phyloP scores from a whole-genome alignment of 2,329 filamentous ascomycete genomes.

The Apiospora malaysiana region DNA sequence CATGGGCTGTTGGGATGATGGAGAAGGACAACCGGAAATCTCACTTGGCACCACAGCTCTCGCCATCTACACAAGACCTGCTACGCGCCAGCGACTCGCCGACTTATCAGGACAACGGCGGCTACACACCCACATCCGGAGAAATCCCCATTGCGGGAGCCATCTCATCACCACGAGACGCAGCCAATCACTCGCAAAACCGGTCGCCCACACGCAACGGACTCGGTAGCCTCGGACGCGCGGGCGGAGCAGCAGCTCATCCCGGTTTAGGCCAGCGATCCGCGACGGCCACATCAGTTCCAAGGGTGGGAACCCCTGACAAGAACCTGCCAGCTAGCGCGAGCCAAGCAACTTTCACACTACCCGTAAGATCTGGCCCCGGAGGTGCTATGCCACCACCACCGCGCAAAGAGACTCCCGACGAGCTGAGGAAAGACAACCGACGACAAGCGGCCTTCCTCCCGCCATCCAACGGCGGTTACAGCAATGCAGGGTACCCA shows the following conservation, averaged over 20 bases:
- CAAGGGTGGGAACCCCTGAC: conserved; percentile 49
- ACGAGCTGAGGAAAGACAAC: conserved; percentile 58
- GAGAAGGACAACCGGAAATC: conserved; percentile 95
- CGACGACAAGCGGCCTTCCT: conserved; percentile 62
- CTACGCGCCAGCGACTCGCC: conserved; percentile 69
- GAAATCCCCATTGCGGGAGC: conserved; percentile 72
- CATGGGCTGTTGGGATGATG: conserved; percentile 94
- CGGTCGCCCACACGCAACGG: conserved; percentile 61
- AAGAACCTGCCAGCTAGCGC: conserved; percentile 47
- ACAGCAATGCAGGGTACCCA: conserved; percentile 41
- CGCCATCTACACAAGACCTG: conserved; percentile 78
- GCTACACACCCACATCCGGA: conserved; percentile 67
- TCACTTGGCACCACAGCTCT: conserved; percentile 81
- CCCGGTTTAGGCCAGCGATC: conserved; percentile 60
- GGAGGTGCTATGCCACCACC: conserved; percentile 65
- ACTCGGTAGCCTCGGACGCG: conserved; percentile 51
- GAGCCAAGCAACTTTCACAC: conserved; percentile 59
- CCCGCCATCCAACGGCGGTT: conserved; percentile 49
- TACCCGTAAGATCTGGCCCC: conserved; percentile 68
- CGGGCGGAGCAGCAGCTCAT: conserved; percentile 52
- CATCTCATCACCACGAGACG: conserved; percentile 60
- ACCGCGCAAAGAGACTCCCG: conserved; percentile 62
- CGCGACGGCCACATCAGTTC: conserved; percentile 58
- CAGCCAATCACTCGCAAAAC: conserved; percentile 46
- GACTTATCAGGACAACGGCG: conserved; percentile 53